These are phyloP conservation scores for Lentinus tigrinus DNA, from an alignment of 768 basidiomycete genomes.

Conservation along the genomic window DNA sequence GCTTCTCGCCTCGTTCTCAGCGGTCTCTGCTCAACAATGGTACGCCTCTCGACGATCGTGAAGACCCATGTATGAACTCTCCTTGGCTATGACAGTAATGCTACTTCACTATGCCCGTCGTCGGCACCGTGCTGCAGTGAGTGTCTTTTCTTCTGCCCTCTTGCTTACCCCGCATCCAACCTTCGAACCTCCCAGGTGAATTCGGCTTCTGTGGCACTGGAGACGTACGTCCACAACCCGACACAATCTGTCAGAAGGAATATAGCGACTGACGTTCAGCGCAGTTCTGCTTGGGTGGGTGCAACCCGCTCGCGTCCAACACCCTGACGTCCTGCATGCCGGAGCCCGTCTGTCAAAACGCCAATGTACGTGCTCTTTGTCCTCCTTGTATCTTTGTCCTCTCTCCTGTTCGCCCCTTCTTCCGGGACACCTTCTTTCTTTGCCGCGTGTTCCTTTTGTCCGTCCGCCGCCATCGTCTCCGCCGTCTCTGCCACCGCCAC, in stretches of 20 bases:
- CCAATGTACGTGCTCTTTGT: conserved; percentile 47
- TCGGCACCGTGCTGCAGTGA: conserved; percentile 45
- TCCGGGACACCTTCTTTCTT: neutral
- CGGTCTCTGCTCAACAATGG: conserved; percentile 17
- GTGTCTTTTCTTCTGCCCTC: conserved; percentile 12
- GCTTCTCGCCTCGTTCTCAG: conserved; percentile 10
- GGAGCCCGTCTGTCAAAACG: conserved; percentile 67
- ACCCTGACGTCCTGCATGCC: conserved; percentile 66
- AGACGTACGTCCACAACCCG: conserved; percentile 29
- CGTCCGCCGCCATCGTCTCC: conserved; percentile 12
- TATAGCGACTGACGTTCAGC: neutral
- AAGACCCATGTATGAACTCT: neutral
- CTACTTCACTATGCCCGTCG: conserved; percentile 36
- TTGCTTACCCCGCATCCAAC: neutral
- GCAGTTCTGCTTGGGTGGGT: conserved; percentile 85
- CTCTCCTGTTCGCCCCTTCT: neutral
- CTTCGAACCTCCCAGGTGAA: conserved; percentile 35
- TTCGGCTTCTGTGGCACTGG: conserved; percentile 55
- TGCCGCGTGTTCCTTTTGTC: neutral
- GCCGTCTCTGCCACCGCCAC: neutral
- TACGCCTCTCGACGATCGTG: neutral
- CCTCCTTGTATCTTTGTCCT: neutral
- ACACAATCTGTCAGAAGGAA: neutral
- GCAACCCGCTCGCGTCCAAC: conserved; percentile 73
- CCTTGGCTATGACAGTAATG: conserved; percentile 31